phyloP scores from a whole-genome alignment of 2,329 filamentous ascomycete genomes.

The Epichloe gansuensis region DNA sequence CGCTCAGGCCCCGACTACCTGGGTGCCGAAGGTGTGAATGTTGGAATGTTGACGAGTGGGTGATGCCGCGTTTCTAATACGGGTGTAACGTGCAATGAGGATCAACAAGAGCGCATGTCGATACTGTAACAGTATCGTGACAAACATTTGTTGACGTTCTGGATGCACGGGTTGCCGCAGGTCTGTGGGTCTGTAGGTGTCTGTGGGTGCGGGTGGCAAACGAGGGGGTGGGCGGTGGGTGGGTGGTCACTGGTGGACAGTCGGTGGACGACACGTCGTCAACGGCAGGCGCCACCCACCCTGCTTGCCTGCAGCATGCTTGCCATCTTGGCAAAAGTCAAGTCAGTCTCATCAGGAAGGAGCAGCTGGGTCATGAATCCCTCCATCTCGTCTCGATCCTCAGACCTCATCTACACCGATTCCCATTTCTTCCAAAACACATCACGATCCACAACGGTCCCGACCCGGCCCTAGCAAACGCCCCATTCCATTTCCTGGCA shows the following conservation, averaged over 20 bases:
- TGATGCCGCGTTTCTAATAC: background rate
- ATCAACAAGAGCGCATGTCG: background rate
- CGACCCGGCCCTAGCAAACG: background rate
- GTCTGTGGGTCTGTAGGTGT: background rate
- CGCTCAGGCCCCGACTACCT: slow-evolving; percentile 10
- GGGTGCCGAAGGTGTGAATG: background rate
- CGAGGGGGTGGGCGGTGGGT: background rate
- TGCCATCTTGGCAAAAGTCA: too few species aligned
- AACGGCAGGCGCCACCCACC: too few species aligned
- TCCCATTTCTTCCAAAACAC: background rate
- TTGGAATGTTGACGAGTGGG: background rate
- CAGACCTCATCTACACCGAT: background rate
- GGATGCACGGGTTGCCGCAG: background rate
- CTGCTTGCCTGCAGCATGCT: too few species aligned
- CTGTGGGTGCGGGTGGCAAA: background rate
- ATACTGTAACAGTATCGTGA: background rate
- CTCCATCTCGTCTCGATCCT: too few species aligned
- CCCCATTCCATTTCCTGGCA: background rate
- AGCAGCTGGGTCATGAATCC: too few species aligned
- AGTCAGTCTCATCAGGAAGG: background rate
- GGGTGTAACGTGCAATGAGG: background rate
- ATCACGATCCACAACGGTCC: background rate
- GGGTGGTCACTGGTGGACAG: too few species aligned
- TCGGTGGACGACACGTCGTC: background rate
- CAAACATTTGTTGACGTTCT: background rate